Base-by-base conservation (phyloP, 2,329 filamentous ascomycete species). In the Paracoccidioides brasiliensis region DNA sequence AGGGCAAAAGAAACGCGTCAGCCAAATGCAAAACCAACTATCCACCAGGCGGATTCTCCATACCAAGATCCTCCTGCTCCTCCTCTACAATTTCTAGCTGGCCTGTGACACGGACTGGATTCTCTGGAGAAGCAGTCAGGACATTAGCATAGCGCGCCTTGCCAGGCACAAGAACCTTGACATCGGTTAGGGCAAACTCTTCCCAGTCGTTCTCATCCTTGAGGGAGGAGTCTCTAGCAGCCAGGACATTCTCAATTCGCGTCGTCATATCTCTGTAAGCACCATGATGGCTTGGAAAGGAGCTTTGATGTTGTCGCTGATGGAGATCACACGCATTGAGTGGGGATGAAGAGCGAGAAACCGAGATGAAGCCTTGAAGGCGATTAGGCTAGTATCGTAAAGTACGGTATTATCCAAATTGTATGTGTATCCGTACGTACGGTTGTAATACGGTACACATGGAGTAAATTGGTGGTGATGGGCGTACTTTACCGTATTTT, bases 121-220 rank as follows among this genome's bases (percentile, higher is more conserved):
- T 74, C 38, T 78, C 70, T 9, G 74, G 73, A 55, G 78, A 77
- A 12, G 80, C 80, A 38, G 74, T 69, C 14, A 85, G 70, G 33
- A 85, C 67, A 64, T 76, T 81, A 30, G 75, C 75, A 59, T 76
- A 76, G 56, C 72, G 72, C 56, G 70, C 69, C 63, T 76, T 75
- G 55, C 76, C 75, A 41, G 73, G 72, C 45, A 72, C 66, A 56
- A 74, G 68, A 46, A 83, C 74, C 60, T 76, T 76, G 57, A 76
- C 80, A 60, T 82, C 75, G 57, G 68, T 75, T 57, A 85, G 69
- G 32, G 72, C 68, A 66, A 82, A 83, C 58, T 81, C 78, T 53
- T 80, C 76, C 79, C 80, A 84, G 61, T 83, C 75, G 66, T 81
- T 74, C 63, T 75, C 73, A 64, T 76, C 72, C 38, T 66, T 63